Evolutionary conservation across 108 stramenopile species (phyloP), one percentile per base, ranked within the genome.

Genomic region (Hondaea fermentalgiana): DNA sequence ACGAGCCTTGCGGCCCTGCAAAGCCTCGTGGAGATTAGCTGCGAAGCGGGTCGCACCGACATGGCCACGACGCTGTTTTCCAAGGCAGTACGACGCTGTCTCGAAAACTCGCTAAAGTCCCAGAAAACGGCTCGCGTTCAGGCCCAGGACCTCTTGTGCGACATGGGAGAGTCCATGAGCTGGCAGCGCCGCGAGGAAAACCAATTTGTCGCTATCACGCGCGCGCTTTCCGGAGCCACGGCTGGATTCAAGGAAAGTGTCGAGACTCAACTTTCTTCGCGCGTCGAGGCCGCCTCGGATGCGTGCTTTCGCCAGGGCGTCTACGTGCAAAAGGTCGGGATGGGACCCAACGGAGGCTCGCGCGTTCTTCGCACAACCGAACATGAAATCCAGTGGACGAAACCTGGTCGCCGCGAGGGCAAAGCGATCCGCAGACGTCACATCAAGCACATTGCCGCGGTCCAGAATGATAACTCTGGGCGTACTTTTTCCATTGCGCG

Each of bases 241-340:
- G 51, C 19, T 14, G 51, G 49, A 19, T 83, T 83, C n/a, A 8
- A 23, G 51, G 51, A 83, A 23, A 53, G 76, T 17, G 51, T 83
- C 6, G 76, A 83, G 76, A 25, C 76, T 35, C 14, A 35, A 21
- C n/a, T 53, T 17, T 53, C 49, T 16, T 47, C 49, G 51, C 45
- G 28, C n/a, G 49, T 16, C 3, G 51, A 53, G n/a, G 76, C 45
- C 10, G 76, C 76, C 25, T 14, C 51, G 12, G 76, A 53, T 12
- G 76, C 76, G 10, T 47, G 76, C 76, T 83, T 83, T 23, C n/a
- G 6, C 14, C 76, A 83, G 51, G 76, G 76, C n/a, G 28, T 83
- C 51, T 23, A n/a, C 51, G 19, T 83, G 45, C 76, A 83, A 21
- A 83, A 83, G 76, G 51, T 83, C 51, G 76, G 76, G 76, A 83